Evolutionary conservation across 192 early-diverging fungal species (phyloP), one percentile per base, ranked within the genome.

Genomic region (Coemansia sp.): DNA sequence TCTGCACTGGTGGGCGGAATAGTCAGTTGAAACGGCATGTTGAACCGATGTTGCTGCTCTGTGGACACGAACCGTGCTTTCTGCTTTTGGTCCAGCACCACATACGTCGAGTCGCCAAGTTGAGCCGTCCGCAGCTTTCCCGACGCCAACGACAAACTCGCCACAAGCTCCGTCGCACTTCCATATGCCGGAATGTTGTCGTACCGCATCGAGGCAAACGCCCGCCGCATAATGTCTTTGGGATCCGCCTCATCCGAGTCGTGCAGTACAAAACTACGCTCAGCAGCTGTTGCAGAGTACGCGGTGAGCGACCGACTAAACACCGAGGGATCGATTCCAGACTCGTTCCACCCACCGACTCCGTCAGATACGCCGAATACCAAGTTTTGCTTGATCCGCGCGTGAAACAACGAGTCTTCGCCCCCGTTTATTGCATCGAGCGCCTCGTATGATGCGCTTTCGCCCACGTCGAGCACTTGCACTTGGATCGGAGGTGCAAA

Each of bases 281-380:
- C 57, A 0, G 68, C 74, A 3, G 68, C 67, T 0, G 54, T 57
- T 4, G 73, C 65, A 38, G 74, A 66, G 16, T 76, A 82, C 39
- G 79, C 73, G 2, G 74, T 76, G 25, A 82, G 51, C 25, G 79
- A 69, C 23, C 79, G 69, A 21, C 74, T 76, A 56, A 82, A 82
- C 25, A 82, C 48, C 9, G 79, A 82, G 6, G 80, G 80, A 21
- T 82, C 80, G 3, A 82, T 61, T 3, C 80, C 80, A 0, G 71
- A 72, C 43, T 77, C 75, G 62, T 75, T 74, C 80, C 80, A 82
- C 19, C 80, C 80, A 10, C 80, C 80, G 50, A 82, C 80, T 3
- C 80, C 80, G 37, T 82, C 80, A 2, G 71, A 57, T 10, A 82
- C 80, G n/a, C 72, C 80, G 21, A 57, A 76, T 2, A 74, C 62